These are phyloP conservation scores for Hypholoma sublateritium DNA, from an alignment of 768 basidiomycete genomes.

Conservation along the genomic window DNA sequence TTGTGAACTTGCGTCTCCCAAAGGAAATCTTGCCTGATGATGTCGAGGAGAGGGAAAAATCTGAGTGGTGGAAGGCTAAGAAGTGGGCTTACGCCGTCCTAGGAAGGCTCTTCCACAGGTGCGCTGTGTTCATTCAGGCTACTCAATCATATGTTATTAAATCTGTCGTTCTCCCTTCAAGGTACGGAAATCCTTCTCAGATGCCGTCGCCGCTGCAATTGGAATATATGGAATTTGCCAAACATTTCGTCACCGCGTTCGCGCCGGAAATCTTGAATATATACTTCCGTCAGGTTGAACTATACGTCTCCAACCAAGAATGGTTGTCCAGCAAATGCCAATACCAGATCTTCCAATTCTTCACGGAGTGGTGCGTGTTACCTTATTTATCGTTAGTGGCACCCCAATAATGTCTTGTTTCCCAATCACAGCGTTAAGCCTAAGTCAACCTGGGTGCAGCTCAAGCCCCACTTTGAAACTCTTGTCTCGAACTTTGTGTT, in stretches of 20 bases:
- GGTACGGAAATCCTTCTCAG: conserved; percentile 87
- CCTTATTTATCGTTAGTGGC: neutral
- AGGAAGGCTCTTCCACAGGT: conserved; percentile 78
- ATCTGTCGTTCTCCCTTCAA: conserved; percentile 22
- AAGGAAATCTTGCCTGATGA: conserved; percentile 65
- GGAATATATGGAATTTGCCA: conserved; percentile 69
- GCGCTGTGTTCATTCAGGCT: neutral
- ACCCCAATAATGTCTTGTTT: neutral
- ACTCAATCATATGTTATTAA: neutral
- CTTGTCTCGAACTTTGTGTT: conserved; percentile 83
- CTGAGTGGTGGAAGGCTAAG: conserved; percentile 90
- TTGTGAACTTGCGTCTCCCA: conserved; percentile 74
- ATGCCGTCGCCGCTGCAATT: conserved; percentile 70
- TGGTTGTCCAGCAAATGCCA: conserved; percentile 86
- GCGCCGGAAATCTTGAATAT: conserved; percentile 87
- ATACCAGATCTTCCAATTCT: conserved; percentile 81
- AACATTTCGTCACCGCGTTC: conserved; percentile 74
- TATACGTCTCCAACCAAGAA: conserved; percentile 68
- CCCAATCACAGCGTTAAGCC: conserved; percentile 76
- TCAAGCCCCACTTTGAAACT: conserved; percentile 82
- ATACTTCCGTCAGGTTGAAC: conserved; percentile 70
- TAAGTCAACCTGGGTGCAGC: conserved; percentile 84
- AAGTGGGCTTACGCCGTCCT: conserved; percentile 91
- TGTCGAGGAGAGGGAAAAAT: conserved; percentile 72
- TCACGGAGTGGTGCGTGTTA: conserved; percentile 76